These are phyloP conservation scores for Tulasnella sp. DNA, from an alignment of 768 basidiomycete species.

Conservation along the genomic window DNA sequence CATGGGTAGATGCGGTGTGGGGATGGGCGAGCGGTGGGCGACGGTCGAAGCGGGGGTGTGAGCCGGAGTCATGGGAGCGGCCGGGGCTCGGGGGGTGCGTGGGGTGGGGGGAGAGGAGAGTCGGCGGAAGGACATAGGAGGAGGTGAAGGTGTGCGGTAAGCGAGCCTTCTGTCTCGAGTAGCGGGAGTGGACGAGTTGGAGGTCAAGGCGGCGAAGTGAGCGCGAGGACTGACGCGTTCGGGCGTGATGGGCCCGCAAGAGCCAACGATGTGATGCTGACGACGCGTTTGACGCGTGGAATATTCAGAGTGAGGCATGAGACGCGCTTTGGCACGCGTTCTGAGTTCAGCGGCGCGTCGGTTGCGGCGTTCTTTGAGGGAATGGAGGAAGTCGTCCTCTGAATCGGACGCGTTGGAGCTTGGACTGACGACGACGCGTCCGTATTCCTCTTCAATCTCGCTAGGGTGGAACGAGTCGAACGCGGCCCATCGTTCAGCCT, in stretches of 20 bases:
- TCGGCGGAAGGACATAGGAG: background rate
- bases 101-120: background rate
- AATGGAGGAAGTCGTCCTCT: background rate
- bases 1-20: background rate
- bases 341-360: constrained; percentile 8
- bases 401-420: background rate
- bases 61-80: constrained; percentile 1
- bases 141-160: constrained; percentile 6
- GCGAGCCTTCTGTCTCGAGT: background rate
- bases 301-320: constrained; percentile 11
- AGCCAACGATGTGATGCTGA: background rate
- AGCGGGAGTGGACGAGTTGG: background rate
- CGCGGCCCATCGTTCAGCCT: constrained; percentile 9
- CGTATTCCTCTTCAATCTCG: background rate
- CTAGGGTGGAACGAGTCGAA: constrained; percentile 16
- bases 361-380: constrained; percentile 1
- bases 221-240: background rate
- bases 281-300: constrained; percentile 9
- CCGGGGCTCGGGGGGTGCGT: background rate
- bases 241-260: background rate
- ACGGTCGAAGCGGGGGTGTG: constrained; percentile 7
- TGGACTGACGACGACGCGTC: background rate
- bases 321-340: constrained; percentile 14
- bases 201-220: background rate
- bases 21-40: background rate